Evolutionary conservation across 164 flowering plant species (phyloP), one percentile per base, ranked within the genome.

Genomic region (Platanus orientalis): DNA sequence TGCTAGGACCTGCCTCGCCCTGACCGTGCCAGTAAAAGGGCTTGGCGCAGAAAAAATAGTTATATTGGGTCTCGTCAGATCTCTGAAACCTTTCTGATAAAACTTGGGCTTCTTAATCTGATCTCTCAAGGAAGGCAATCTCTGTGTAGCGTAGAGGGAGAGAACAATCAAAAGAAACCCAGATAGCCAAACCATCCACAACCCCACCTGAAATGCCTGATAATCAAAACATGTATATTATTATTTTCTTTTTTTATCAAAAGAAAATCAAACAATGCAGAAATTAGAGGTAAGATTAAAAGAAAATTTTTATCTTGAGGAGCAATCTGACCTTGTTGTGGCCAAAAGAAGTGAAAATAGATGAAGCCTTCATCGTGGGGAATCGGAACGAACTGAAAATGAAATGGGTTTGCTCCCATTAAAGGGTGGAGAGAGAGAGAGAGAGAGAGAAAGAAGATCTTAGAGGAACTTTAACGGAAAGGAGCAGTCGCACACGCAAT

Each of bases 151-250:
- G 59, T 81, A 91, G 26, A 94, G 66, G 55, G 97, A 94, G 54
- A 91, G 70, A 58, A 53, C 59, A 59, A 91, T 83, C 71, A 94
- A 76, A 58, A 85, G 54, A 65, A 85, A 68, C 72, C 99, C 97
- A 76, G 76, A 89, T 19, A 88, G 61, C 97, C 97, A 94, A 64
- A 91, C 68, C 9, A 83, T 79, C 84, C 83, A 85, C 20, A 94
- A 66, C 12, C 84, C 90, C 70, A 79, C 54, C 60, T 75, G 78
- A 63, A 73, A 49, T 44, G 71, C 85, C 94, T 84, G 78, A 49
- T 67, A 47, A 48, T 53, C 4, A 58, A 29, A 55, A 19, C 54
- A 29, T n/a, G 20, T 23, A 40, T 1, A 4, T 3, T 2, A 7
- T 16, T 16, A 14, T 12, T 14, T 16, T 40, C 50, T 29, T 4